phyloP scores from a whole-genome alignment of 2,329 filamentous ascomycete genomes.

The Podosphaera leucotricha region DNA sequence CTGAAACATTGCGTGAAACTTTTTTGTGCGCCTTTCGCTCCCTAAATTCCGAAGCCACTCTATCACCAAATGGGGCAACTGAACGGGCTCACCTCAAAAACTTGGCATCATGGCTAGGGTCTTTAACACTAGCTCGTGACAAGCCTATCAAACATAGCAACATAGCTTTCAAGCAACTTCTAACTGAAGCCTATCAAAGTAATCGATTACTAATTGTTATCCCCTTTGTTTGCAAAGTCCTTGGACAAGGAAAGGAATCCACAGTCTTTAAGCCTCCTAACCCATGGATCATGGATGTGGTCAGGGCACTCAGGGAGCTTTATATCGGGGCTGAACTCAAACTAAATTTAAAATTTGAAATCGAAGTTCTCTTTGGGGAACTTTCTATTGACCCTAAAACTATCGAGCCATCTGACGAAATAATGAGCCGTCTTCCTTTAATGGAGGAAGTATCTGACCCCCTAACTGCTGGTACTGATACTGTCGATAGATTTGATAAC shows the following conservation, averaged over 20 bases:
- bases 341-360: slow-evolving; percentile 93
- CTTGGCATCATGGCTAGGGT: slow-evolving; percentile 78
- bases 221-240: slow-evolving; percentile 90
- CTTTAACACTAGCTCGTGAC: slow-evolving; percentile 75
- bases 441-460: slow-evolving; percentile 33
- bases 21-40: slow-evolving; percentile 68
- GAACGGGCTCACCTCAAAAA: slow-evolving; percentile 85
- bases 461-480: slow-evolving; percentile 30
- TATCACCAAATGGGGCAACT: slow-evolving; percentile 43
- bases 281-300: slow-evolving; percentile 93
- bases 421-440: slow-evolving; percentile 45
- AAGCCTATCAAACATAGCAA: slow-evolving; percentile 92
- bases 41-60: slow-evolving; percentile 70
- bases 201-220: slow-evolving; percentile 82
- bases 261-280: slow-evolving; percentile 86
- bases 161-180: slow-evolving; percentile 86
- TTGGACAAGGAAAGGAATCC: slow-evolving; percentile 64
- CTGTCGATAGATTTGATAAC: slow-evolving; percentile 62
- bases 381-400: slow-evolving; percentile 78
- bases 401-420: slow-evolving; percentile 68
- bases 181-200: slow-evolving; percentile 82
- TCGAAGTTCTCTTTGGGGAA: slow-evolving; percentile 89
- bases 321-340: slow-evolving; percentile 88
- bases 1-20: slow-evolving; percentile 79
- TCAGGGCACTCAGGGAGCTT: slow-evolving; percentile 72